Evolutionary conservation across 352 stramenopile species (phyloP).

Genomic region (Phytophthora foliorum): DNA sequence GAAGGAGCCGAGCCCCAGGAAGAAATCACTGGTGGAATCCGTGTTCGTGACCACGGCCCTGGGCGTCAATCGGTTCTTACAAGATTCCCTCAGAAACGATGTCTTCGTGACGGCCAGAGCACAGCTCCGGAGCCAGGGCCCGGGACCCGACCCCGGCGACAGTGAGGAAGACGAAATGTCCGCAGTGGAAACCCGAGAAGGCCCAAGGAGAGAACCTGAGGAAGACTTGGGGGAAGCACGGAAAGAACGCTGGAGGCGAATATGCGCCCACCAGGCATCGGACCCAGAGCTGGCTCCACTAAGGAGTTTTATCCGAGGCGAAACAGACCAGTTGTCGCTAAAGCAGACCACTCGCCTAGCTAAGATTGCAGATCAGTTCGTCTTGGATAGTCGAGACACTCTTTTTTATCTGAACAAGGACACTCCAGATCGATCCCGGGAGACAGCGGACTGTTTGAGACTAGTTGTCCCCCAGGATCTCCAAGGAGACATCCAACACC

Average conservation of each 20-base stretch:
- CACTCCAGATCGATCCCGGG: not conserved
- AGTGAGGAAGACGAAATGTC: not conserved
- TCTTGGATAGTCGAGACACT: conserved; percentile 1
- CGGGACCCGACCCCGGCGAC: not conserved
- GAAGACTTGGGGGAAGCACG: not conserved
- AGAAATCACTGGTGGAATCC: not conserved
- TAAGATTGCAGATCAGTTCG: conserved; percentile 7
- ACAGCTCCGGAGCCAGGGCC: not conserved
- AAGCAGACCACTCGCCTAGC: conserved; percentile 6
- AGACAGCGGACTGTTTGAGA: conserved; percentile 2
- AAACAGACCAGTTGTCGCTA: too few species aligned
- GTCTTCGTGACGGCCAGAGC: not conserved
- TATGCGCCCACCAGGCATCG: not conserved
- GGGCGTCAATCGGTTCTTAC: not conserved
- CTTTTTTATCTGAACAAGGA: conserved; percentile 1
- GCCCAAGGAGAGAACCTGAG: not conserved
- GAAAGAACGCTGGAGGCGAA: not conserved
- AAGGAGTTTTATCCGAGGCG: too few species aligned
- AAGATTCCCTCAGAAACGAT: too few species aligned
- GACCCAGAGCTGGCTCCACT: conserved; percentile 1
- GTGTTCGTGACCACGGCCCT: not conserved
- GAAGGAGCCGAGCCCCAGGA: not conserved
- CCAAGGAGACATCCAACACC: conserved; percentile 3
- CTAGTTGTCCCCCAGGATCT: conserved; percentile 11
- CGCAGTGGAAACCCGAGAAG: not conserved